phyloP scores from a whole-genome alignment of 2,329 filamentous ascomycete species.

The Fusarium sp. region DNA sequence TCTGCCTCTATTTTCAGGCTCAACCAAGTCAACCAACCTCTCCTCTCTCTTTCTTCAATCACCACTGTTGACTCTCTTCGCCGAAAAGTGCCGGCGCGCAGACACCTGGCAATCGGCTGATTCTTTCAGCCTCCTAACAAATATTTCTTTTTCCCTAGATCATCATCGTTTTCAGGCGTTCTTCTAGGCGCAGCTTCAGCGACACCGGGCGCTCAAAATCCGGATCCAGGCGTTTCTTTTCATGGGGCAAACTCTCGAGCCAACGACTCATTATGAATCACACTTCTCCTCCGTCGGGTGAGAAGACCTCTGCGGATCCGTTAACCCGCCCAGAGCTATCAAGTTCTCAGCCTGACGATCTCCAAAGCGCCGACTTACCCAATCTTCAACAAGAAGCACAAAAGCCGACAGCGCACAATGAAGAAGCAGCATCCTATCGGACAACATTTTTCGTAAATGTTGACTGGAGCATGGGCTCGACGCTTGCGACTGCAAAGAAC shows the following conservation, averaged over 20 bases:
- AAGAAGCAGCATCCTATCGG: slow-evolving; percentile 21
- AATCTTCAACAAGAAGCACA: neutral
- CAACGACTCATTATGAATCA: neutral
- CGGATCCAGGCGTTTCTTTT: neutral
- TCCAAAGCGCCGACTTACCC: neutral
- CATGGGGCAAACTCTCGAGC: neutral
- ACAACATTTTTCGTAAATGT: slow-evolving; percentile 41
- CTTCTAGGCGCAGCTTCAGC: neutral
- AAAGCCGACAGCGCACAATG: neutral
- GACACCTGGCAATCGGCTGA: neutral
- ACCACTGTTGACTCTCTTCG: neutral
- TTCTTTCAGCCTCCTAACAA: neutral
- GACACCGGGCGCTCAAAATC: neutral
- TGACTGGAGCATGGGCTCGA: slow-evolving; percentile 30
- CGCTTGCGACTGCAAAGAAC: slow-evolving; percentile 12
- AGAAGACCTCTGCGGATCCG: neutral
- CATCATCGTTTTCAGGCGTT: neutral
- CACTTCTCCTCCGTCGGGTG: neutral
- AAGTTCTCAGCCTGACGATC: neutral
- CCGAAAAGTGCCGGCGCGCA: neutral
- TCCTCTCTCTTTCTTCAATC: neutral
- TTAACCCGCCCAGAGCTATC: neutral
- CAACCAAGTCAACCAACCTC: neutral
- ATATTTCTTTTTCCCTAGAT: neutral
- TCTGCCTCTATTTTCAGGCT: slow-evolving; percentile 14